Evolutionary conservation across 331 rosid species (phyloP), one percentile per base, ranked within the genome.

Genomic region (Acacia pycnantha): DNA sequence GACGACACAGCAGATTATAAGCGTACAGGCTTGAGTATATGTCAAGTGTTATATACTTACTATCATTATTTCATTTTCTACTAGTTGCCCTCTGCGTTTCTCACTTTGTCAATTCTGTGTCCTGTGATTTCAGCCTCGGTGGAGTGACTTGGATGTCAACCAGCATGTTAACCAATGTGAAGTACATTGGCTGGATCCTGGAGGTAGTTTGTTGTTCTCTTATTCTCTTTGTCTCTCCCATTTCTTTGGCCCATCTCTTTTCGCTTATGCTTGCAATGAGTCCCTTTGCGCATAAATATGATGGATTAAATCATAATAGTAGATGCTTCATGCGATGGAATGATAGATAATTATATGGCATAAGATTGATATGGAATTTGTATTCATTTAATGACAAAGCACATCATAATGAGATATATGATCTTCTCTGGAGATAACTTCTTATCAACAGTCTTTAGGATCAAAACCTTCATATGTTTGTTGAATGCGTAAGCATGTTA

Each of bases 161-260:
- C 99, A 90, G 94, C 99, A 96, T 78, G 99, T 96, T 81, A 96
- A 96, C 89, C n/a, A 96, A 96, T 87, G 99, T 96, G 82, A 96
- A 96, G 85, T 96, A 96, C 90, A 83, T 96, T 88, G 99, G 98
- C 82, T 96, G 99, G 99, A 84, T 96, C 88, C 93, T 96, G 37
- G 99, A 96, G 99, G 99, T 95, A 85, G 48, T 74, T 75, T 86
- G 26, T 73, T 79, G 50, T 68, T 83, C 78, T 4, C 54, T 68
- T 31, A 43, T 54, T 83, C 11, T 5, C 53, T 70, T 70, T 22
- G 67, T 43, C 71, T 53, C 46, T 74, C 33, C 54, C 46, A 16
- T 44, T 44, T 70, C 75, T 44, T 2, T 44, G n/a, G 40, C 15
- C 11, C 13, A 70, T 44, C 75, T 24, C 41, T 13, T 44, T 12